Base-by-base conservation (phyloP, 208 protist genomes). In the Polymyxa betae region DNA sequence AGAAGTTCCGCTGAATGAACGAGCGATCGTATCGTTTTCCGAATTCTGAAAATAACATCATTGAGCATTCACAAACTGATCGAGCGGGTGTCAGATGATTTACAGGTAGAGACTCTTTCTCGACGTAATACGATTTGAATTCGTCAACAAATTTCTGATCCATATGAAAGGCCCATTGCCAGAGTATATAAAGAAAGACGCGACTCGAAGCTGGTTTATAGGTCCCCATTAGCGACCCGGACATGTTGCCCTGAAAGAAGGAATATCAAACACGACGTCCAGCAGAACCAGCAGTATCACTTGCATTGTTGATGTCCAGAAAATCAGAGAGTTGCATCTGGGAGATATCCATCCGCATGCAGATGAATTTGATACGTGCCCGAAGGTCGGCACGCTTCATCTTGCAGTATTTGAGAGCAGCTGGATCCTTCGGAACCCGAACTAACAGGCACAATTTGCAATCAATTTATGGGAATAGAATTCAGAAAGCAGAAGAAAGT, bases 121-220 rank as follows among this genome's bases (percentile, higher is more conserved):
- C 24, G 24, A 60, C 24, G 24, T 29, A 60, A 5, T 60, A 5
- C 12, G 49, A 5, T 24, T 60, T 60, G 49, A 60, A 60, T 24
- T 60, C 49, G n/a, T 82, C 72, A 5, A 82, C 72, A n/a, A 82
- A 82, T n/a, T 82, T 82, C n/a, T 43, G 5, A 82, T 82, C 72
- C 72, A 82, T 82, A n/a, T 82, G 35, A 43, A 45, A 82, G 12
- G 72, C 72, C 72, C 72, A 82, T 43, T 82, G 72, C n/a, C 16
- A 35, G 12, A 82, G 72, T n/a, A 43, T 35, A n/a, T 82, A 43
- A n/a, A 82, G 5, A n/a, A 38, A 82, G 5, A 82, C n/a, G 5
- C 10, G 5, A 20, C 10, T 12, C 5, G 72, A 82, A 20, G 72
- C 72, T 20, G 72, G 16, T 5, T 5, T 40, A 43, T 82, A 82